phyloP scores from a whole-genome alignment of 2,329 filamentous ascomycete species.

The Zopfia rhizophila region DNA sequence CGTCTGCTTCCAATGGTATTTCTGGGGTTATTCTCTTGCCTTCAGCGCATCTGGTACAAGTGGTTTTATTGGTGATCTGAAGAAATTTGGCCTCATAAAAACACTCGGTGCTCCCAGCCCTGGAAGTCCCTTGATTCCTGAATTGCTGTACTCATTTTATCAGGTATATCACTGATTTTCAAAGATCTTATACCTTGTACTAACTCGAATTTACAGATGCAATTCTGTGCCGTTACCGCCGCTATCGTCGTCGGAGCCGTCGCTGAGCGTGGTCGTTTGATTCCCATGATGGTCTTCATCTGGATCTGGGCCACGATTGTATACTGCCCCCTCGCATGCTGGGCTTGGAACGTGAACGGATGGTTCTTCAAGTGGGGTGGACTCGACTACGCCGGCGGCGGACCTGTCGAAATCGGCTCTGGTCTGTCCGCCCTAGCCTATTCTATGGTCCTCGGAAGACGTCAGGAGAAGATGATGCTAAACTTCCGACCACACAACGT shows the following conservation, averaged over 20 bases:
- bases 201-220: slow-evolving; percentile 71
- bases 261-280: slow-evolving; percentile 90
- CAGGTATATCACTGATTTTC: slow-evolving; percentile 66
- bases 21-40: slow-evolving; percentile 97
- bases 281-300: slow-evolving; percentile 93
- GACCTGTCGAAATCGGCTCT: slow-evolving; percentile 96
- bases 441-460: slow-evolving; percentile 92
- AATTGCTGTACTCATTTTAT: slow-evolving; percentile 93
- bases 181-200: background rate
- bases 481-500: slow-evolving; percentile 99
- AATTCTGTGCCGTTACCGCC: slow-evolving; percentile 94
- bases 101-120: slow-evolving; percentile 86
- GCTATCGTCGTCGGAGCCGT: slow-evolving; percentile 92
- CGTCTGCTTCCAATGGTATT: slow-evolving; percentile 98
- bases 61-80: slow-evolving; percentile 90
- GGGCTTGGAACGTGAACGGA: slow-evolving; percentile 95
- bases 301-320: slow-evolving; percentile 98
- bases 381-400: slow-evolving; percentile 94
- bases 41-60: slow-evolving; percentile 85
- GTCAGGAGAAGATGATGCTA: slow-evolving; percentile 99
- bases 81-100: slow-evolving; percentile 88
- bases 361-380: slow-evolving; percentile 94
- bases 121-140: slow-evolving; percentile 87
- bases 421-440: slow-evolving; percentile 94
- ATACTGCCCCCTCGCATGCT: slow-evolving; percentile 96